A percentile compares a stretch with the other conserved stretches of the same genome.
phyloP scores from a whole-genome alignment of 2,329 filamentous ascomycete species.

The Aschersonia sp. region DNA sequence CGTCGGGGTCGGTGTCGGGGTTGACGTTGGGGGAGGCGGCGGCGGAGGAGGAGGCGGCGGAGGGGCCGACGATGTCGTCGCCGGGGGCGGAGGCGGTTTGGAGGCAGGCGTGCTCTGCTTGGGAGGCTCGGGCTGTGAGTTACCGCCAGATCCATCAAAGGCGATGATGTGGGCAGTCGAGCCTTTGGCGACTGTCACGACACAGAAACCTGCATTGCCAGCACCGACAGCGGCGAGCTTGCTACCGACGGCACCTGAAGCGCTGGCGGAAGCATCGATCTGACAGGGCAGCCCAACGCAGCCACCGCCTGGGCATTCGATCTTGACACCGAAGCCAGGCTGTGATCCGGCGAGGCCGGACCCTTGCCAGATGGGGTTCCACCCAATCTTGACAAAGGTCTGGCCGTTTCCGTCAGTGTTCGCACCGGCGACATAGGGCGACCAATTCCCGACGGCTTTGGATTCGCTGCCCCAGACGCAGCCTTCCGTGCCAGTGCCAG shows the following conservation, averaged over 20 bases:
- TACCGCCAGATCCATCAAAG: constrained; percentile 29
- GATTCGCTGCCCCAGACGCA: constrained; percentile 57
- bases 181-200: constrained; percentile 59
- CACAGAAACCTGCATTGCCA: constrained; percentile 57
- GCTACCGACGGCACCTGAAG: constrained; percentile 43
- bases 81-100: not conserved
- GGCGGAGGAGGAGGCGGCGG: constrained; percentile 4
- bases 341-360: constrained; percentile 37
- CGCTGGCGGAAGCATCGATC: constrained; percentile 45
- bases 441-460: constrained; percentile 60
- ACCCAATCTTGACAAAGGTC: constrained; percentile 63
- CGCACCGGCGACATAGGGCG: constrained; percentile 60
- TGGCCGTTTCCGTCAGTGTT: constrained; percentile 51
- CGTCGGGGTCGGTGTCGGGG: not conserved
- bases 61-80: not conserved
- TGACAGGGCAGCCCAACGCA: constrained; percentile 65
- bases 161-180: constrained; percentile 53
- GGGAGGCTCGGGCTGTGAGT: constrained; percentile 8
- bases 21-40: constrained; percentile 1
- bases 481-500: constrained; percentile 46
- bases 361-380: constrained; percentile 60
- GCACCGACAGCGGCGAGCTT: constrained; percentile 41
- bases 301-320: constrained; percentile 49
- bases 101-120: constrained; percentile 1
- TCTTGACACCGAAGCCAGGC: constrained; percentile 53